Evolutionary conservation across 192 early-diverging fungal species (phyloP), one percentile per base, ranked within the genome.

Genomic region (Chytriomyces sp.): DNA sequence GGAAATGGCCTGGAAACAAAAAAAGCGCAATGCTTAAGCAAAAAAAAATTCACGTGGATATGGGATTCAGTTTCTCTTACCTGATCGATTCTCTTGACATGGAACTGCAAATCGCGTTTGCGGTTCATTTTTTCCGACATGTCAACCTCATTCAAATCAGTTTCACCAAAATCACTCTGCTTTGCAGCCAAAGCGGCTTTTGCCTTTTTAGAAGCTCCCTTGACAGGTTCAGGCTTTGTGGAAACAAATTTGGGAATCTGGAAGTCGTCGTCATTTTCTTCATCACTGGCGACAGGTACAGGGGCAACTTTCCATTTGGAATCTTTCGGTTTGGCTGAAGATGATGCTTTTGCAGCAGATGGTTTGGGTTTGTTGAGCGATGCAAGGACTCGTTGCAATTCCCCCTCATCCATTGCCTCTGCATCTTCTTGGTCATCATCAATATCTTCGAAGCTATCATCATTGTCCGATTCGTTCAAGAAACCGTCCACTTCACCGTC

Each of bases 191-290:
- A 13, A 18, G 23, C 11, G n/a, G 45, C 53, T 76, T 76, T 64
- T 28, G 62, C n/a, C 10, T n/a, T 45, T 35, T 76, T 76, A 53
- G 11, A 16, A 62, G 65, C 67, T 10, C 10, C 35, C 45, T 65
- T 67, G 59, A 44, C 35, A 11, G 45, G 9, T 35, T 9, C 7
- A 18, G 60, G 59, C 44, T 76, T 64, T 45, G 46, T 67, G 24
- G 64, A 53, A 6, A 43, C 47, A 26, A 67, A 64, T 45, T 76
- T 64, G 44, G 62, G 64, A 66, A 67, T 67, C 50, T 50, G 9
- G 45, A 67, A 64, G 5, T 79, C 73, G 7, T 80, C 75, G n/a
- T 77, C 79, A 0, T 66, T 77, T 43, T 79, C 76, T 11, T 71
- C 65, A 24, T 70, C 72, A 16, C 26, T n/a, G 10, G 16, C 50